phyloP scores from a whole-genome alignment of 345 rosid genomes.

The Cochlearia excelsa region DNA sequence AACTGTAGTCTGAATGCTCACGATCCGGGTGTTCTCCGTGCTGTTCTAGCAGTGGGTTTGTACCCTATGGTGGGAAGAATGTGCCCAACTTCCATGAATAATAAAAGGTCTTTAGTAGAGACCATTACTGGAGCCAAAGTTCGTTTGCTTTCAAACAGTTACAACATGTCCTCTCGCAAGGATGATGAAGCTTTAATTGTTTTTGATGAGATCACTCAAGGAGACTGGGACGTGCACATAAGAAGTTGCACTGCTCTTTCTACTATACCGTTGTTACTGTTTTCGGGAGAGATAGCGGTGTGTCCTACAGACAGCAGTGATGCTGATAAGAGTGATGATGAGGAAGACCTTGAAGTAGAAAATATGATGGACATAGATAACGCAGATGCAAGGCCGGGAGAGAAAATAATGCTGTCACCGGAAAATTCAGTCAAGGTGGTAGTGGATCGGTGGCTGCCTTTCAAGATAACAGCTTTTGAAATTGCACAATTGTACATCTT shows the following conservation, averaged over 20 bases:
- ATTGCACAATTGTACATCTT: slow-evolving; percentile 82
- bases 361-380: slow-evolving; percentile 41
- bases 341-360: slow-evolving; percentile 40
- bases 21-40: slow-evolving; percentile 68
- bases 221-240: slow-evolving; percentile 67
- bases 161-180: slow-evolving; percentile 40
- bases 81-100: slow-evolving; percentile 41
- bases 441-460: slow-evolving; percentile 78
- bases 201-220: slow-evolving; percentile 85
- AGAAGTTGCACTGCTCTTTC: slow-evolving; percentile 61
- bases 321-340: slow-evolving; percentile 35
- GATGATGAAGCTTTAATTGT: slow-evolving; percentile 46
- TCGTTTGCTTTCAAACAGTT: slow-evolving; percentile 54
- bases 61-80: slow-evolving; percentile 83
- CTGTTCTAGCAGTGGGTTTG: slow-evolving; percentile 80
- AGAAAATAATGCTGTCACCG: slow-evolving; percentile 64
- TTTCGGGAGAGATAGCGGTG: slow-evolving; percentile 78
- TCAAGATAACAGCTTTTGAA: slow-evolving; percentile 64
- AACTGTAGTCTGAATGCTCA: slow-evolving; percentile 61
- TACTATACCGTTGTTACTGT: slow-evolving; percentile 63
- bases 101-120: slow-evolving; percentile 50
- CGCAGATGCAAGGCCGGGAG: slow-evolving; percentile 36
- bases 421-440: slow-evolving; percentile 58
- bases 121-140: slow-evolving; percentile 68
- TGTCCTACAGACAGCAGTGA: slow-evolving; percentile 46